phyloP scores from a whole-genome alignment of 2,329 filamentous ascomycete genomes.

The Epichloe sibirici region DNA sequence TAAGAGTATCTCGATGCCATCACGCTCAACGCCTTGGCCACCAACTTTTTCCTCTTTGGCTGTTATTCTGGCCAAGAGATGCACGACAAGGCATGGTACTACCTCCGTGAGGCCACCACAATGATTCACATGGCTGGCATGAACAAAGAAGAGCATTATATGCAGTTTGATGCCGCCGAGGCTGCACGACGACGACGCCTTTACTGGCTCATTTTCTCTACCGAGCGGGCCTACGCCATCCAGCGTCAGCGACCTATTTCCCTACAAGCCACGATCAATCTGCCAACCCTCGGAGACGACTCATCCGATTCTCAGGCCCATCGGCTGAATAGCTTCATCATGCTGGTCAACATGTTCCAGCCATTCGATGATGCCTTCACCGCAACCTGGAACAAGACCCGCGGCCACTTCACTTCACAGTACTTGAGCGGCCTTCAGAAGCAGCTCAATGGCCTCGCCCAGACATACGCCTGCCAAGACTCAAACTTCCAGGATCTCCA shows the following conservation, averaged over 20 bases:
- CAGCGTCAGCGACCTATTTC: conserved; percentile 58
- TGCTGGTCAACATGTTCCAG: conserved; percentile 50
- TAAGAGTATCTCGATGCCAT: conserved; percentile 47
- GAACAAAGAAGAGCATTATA: conserved; percentile 51
- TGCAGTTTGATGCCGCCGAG: conserved; percentile 45
- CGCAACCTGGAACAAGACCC: conserved; percentile 54
- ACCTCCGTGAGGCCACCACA: conserved; percentile 65
- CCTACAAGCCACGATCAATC: conserved; percentile 54
- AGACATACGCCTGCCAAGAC: conserved; percentile 39
- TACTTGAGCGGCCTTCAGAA: conserved; percentile 49
- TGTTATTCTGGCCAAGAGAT: conserved; percentile 59
- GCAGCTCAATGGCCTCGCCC: conserved; percentile 44
- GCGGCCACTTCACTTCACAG: conserved; percentile 40
- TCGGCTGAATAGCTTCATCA: conserved; percentile 43
- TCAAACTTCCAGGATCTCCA: conserved; percentile 42
- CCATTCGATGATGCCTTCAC: conserved; percentile 55
- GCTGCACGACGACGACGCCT: conserved; percentile 51
- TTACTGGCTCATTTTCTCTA: conserved; percentile 62
- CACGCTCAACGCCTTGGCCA: conserved; percentile 47
- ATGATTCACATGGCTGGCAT: conserved; percentile 49
- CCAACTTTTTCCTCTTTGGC: conserved; percentile 70
- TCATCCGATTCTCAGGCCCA: conserved; percentile 40
- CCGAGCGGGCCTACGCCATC: conserved; percentile 62
- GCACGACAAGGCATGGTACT: conserved; percentile 69
- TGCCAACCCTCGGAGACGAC: conserved; percentile 51